Conservation (phyloP, 1,139 yeast genomes). For the Arxiozyma heterogenica region DNA sequence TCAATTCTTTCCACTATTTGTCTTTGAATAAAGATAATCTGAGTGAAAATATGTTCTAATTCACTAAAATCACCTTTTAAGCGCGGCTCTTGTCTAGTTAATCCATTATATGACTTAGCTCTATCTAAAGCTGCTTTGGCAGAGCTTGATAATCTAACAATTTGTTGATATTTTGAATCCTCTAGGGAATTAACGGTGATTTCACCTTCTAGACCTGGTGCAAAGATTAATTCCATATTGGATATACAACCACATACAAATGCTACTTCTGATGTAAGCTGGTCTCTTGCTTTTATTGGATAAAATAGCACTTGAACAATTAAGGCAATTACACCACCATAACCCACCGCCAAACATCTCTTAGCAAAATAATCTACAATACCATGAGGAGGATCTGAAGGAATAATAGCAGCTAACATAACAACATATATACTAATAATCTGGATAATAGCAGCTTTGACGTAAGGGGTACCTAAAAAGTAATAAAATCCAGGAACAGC, state of each 20-base stretch:
- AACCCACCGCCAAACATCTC: slow-evolving; percentile 41
- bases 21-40: slow-evolving; percentile 38
- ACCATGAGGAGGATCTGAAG: slow-evolving; percentile 35
- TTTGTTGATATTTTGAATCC: slow-evolving; percentile 25
- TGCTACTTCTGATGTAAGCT: slow-evolving; percentile 36
- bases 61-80: slow-evolving; percentile 39
- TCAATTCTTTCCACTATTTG: slow-evolving; percentile 43
- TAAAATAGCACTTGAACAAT: slow-evolving; percentile 38
- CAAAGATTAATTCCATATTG: slow-evolving; percentile 33
- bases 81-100: slow-evolving; percentile 41
- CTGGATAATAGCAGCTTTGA: slow-evolving; percentile 43
- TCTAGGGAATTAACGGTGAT: slow-evolving; percentile 21
- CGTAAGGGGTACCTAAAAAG: slow-evolving; percentile 38
- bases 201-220: slow-evolving; percentile 37
- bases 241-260: slow-evolving; percentile 35
- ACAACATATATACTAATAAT: slow-evolving; percentile 41
- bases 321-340: slow-evolving; percentile 42
- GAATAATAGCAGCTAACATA: slow-evolving; percentile 35
- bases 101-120: slow-evolving; percentile 36
- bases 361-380: slow-evolving; percentile 40
- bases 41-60: slow-evolving; percentile 35
- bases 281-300: slow-evolving; percentile 41
- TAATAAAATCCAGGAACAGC: slow-evolving; percentile 39
- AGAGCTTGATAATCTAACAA: slow-evolving; percentile 27
- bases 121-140: slow-evolving; percentile 35